phyloP scores from a whole-genome alignment of 371 early-diverging fungal genomes.

The Mucor racemosus region DNA sequence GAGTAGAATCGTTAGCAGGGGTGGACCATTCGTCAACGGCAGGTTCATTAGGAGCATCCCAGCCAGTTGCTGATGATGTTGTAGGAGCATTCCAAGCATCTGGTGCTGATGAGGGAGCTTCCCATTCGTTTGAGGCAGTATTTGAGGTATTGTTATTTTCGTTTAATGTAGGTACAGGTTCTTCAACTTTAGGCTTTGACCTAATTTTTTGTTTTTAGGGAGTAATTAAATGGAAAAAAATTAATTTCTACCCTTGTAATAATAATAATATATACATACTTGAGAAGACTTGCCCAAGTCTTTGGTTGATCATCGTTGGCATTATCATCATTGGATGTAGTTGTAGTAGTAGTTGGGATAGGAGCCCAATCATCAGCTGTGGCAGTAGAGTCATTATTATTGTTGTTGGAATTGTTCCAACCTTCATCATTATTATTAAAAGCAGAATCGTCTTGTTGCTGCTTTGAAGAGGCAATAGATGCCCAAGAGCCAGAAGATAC shows the following conservation, averaged over 20 bases:
- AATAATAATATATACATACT: slow-evolving; percentile 49
- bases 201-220: slow-evolving; percentile 17
- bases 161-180: slow-evolving; percentile 14
- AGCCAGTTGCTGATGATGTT: slow-evolving; percentile 23
- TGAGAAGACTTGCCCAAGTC: slow-evolving; percentile 83
- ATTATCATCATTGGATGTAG: slow-evolving; percentile 15
- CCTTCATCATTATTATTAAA: slow-evolving; percentile 11
- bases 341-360: slow-evolving; percentile 12
- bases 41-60: slow-evolving; percentile 29
- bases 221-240: slow-evolving; percentile 8
- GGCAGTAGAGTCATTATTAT: slow-evolving; percentile 12
- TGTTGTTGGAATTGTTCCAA: slow-evolving; percentile 22
- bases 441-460: slow-evolving; percentile 19
- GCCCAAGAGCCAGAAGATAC: slow-evolving; percentile 44
- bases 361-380: slow-evolving; percentile 29
- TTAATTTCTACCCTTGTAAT: slow-evolving; percentile 6
- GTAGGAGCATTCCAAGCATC: slow-evolving; percentile 21
- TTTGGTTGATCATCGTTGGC: slow-evolving; percentile 44
- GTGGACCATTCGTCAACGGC: slow-evolving; percentile 31
- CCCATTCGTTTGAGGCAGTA: slow-evolving; percentile 26
- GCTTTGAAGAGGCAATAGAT: slow-evolving; percentile 43
- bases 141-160: slow-evolving; percentile 9
- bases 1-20: slow-evolving; percentile 24
- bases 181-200: slow-evolving; percentile 51
- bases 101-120: slow-evolving; percentile 15